These are phyloP conservation scores for Vaccinium corymbosum DNA, from an alignment of 148 eudicot species.

Conservation along the genomic window DNA sequence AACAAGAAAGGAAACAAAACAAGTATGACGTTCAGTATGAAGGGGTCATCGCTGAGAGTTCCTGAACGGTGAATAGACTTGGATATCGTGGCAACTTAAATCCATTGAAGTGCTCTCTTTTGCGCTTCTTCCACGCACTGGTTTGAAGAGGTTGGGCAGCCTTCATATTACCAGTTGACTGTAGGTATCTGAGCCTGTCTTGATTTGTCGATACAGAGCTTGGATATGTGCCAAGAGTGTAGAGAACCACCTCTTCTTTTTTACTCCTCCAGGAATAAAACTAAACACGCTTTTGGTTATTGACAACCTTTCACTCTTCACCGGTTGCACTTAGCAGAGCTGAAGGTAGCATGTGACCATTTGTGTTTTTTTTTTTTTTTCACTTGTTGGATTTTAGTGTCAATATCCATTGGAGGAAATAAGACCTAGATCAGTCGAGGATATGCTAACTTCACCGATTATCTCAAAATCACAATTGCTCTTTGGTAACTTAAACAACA, in stretches of 20 bases:
- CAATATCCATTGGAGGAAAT: too few relatives aligned
- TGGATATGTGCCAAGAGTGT: not conserved
- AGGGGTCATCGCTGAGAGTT: not conserved
- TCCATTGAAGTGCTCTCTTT: not conserved
- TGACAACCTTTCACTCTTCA: not conserved
- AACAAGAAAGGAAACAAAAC: not conserved
- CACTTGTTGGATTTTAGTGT: not conserved
- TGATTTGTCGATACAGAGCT: not conserved
- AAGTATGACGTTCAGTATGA: not conserved
- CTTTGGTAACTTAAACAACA: not conserved
- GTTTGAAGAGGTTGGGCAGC: not conserved
- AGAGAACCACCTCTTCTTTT: not conserved
- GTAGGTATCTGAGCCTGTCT: not conserved
- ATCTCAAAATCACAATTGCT: not conserved
- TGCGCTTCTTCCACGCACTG: not conserved
- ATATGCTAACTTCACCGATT: not conserved
- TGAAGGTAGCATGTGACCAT: not conserved
- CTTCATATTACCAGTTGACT: not conserved
- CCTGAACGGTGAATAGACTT: not conserved
- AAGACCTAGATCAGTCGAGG: too few relatives aligned
- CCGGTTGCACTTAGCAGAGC: too few relatives aligned
- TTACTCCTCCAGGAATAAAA: not conserved
- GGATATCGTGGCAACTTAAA: too few relatives aligned
- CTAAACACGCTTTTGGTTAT: not conserved
- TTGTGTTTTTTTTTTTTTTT: too few relatives aligned